These are phyloP conservation scores for Rhodofomes roseus DNA, from an alignment of 1,284 basidiomycete genomes.

Conservation along the genomic window DNA sequence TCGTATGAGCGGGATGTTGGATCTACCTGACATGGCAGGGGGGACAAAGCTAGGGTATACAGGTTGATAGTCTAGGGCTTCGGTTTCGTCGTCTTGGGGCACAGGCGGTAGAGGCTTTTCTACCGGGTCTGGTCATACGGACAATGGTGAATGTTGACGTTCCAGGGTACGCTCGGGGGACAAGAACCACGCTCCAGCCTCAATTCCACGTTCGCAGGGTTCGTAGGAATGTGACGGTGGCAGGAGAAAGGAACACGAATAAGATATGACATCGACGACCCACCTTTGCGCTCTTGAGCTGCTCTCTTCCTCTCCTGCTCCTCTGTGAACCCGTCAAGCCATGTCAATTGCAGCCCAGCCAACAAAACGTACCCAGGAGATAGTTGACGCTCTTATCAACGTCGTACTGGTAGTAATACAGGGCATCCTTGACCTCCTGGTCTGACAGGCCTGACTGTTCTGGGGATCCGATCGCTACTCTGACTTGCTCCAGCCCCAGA, in stretches of 20 bases:
- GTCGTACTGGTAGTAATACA: slow-evolving; percentile 93
- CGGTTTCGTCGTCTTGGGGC: slow-evolving; percentile 25
- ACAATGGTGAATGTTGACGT: slow-evolving; percentile 11
- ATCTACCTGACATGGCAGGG: slow-evolving; percentile 14
- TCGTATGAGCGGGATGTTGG: slow-evolving; percentile 26
- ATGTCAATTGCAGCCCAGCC: not conserved
- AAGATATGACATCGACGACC: slow-evolving; percentile 30
- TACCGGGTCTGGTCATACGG: slow-evolving; percentile 13
- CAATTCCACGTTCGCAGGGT: slow-evolving; percentile 32
- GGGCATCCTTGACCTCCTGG: slow-evolving; percentile 69
- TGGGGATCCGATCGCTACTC: slow-evolving; percentile 64
- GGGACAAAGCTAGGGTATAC: slow-evolving; percentile 7
- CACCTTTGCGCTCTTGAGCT: slow-evolving; percentile 81
- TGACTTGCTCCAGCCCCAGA: slow-evolving; percentile 64
- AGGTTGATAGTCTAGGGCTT: slow-evolving; percentile 2
- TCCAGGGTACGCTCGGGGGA: slow-evolving; percentile 8
- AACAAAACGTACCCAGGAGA: slow-evolving; percentile 55
- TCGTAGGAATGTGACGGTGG: slow-evolving; percentile 15
- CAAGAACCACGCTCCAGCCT: slow-evolving; percentile 5
- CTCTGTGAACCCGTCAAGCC: slow-evolving; percentile 36
- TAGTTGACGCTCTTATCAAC: slow-evolving; percentile 74
- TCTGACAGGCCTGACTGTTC: slow-evolving; percentile 69
- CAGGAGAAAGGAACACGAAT: slow-evolving; percentile 17
- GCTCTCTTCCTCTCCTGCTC: slow-evolving; percentile 52
- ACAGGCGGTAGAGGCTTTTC: slow-evolving; percentile 26